Conservation (phyloP, 1,139 yeast genomes). For the Suhomyces yuchorum region DNA sequence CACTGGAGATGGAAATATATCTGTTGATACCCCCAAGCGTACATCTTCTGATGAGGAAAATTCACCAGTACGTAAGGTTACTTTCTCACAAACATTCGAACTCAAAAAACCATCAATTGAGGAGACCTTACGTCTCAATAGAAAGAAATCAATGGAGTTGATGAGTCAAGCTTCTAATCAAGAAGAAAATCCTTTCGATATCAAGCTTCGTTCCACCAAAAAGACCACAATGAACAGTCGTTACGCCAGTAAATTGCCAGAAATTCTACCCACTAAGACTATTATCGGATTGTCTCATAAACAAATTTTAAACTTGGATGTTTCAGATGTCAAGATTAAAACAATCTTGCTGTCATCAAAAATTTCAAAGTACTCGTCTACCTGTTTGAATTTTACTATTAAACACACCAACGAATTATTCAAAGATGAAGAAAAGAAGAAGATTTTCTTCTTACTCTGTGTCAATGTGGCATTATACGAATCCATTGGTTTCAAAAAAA, state of each 20-base stretch:
- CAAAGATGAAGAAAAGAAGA: slow-evolving; percentile 26
- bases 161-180: slow-evolving; percentile 12
- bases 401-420: slow-evolving; percentile 33
- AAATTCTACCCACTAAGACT: slow-evolving; percentile 39
- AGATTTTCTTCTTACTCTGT: slow-evolving; percentile 36
- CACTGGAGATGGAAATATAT: slow-evolving; percentile 6
- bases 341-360: slow-evolving; percentile 37
- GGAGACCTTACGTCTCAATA: slow-evolving; percentile 19
- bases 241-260: slow-evolving; percentile 37
- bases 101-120: slow-evolving; percentile 16
- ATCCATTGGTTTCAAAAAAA: slow-evolving; percentile 39
- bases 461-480: slow-evolving; percentile 43
- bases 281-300: slow-evolving; percentile 44
- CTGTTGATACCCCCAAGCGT: slow-evolving; percentile 7
- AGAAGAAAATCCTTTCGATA: slow-evolving; percentile 29
- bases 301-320: slow-evolving; percentile 38
- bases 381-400: slow-evolving; percentile 31
- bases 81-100: slow-evolving; percentile 7
- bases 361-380: slow-evolving; percentile 35
- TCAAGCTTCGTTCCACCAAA: slow-evolving; percentile 36
- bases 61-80: slow-evolving; percentile 12
- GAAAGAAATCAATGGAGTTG: slow-evolving; percentile 19
- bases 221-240: slow-evolving; percentile 31
- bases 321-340: slow-evolving; percentile 44
- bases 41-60: slow-evolving; percentile 9